Evolutionary conservation across 805 yeast species (phyloP), one percentile per base, ranked within the genome.

Genomic region (Clavispora vitiphila): DNA sequence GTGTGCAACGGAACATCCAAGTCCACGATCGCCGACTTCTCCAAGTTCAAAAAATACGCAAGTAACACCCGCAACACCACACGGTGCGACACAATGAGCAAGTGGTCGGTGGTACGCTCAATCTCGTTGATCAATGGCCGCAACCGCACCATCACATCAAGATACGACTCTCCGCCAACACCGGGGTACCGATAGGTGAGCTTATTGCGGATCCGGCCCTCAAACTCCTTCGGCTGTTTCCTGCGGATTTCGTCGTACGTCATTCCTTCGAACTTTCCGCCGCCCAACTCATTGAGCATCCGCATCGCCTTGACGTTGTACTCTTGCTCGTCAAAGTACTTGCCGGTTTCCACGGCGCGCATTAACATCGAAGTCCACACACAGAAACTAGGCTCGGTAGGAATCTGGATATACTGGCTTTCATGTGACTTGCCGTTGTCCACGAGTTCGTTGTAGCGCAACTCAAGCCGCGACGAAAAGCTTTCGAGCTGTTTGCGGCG

Each of bases 1-100:
- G 96, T 86, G 57, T 91, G 97, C 41, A 91, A 68, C 5, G 98
- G 98, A 5, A 91, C 90, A 62, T 91, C 97, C 49, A 91, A 72
- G 53, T 86, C 95, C 1, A 95, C 90, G 44, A 91, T 86, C 0
- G 87, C 72, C 31, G 86, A 85, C 52, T 82, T 76, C 49, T 81
- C 81, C 46, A 93, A 68, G 56, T 90, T 91, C 73, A 91, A 71
- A 54, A 88, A 93, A 61, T 91, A 91, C 0, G 96, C 96, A 42
- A 91, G 66, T 38, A 91, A 65, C 12, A 91, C 87, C 35, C 98
- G 70, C 20, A 95, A 82, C 8, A 91, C 96, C 5, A 91, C 98
- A 30, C 98, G 74, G 60, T 91, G 99, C 2, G 96, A 81, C 0
- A 91, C 76, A 18, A 91, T 75, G 35, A 90, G 64, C 25, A 88